Percentiles rank a stretch among this genome's conserved stretches.
Conservation (phyloP, 352 stramenopile species). For the Globisporangium carolinianum region DNA sequence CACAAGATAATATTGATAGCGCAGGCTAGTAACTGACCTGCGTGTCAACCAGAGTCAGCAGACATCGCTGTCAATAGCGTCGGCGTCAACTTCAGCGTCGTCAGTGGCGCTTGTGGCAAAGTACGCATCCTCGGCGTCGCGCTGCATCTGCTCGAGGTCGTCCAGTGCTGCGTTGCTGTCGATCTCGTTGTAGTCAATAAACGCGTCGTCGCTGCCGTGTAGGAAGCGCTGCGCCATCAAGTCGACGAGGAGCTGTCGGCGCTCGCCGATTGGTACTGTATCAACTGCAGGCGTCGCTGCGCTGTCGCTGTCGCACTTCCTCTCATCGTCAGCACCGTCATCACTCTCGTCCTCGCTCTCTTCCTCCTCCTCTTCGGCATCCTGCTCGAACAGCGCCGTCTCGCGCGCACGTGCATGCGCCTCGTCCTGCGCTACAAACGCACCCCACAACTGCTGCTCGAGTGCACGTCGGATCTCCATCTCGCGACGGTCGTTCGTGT, state of each 20-base stretch:
- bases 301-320: slow-evolving; percentile 14
- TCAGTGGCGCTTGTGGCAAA: slow-evolving; percentile 34
- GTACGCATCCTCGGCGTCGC: slow-evolving; percentile 75
- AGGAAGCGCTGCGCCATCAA: slow-evolving; percentile 73
- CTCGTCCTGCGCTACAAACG: slow-evolving; percentile 26
- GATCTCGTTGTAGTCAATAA: slow-evolving; percentile 60
- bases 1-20: no score
- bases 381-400: slow-evolving; percentile 23
- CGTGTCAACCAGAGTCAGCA: no score
- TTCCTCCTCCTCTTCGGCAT: slow-evolving; percentile 32
- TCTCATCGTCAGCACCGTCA: slow-evolving; percentile 25
- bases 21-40: no score
- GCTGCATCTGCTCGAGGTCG: slow-evolving; percentile 58
- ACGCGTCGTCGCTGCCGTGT: slow-evolving; percentile 47
- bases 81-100: background rate
- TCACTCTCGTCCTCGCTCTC: slow-evolving; percentile 26
- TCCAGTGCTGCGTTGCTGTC: slow-evolving; percentile 57
- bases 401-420: slow-evolving; percentile 12
- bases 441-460: slow-evolving; percentile 58
- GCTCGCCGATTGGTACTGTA: slow-evolving; percentile 23
- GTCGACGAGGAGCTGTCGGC: slow-evolving; percentile 56
- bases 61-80: no score
- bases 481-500: slow-evolving; percentile 56
- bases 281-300: background rate
- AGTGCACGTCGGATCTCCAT: slow-evolving; percentile 50